Evolutionary conservation across 768 basidiomycete species (phyloP).

Genomic region (Termitomyces sp.): DNA sequence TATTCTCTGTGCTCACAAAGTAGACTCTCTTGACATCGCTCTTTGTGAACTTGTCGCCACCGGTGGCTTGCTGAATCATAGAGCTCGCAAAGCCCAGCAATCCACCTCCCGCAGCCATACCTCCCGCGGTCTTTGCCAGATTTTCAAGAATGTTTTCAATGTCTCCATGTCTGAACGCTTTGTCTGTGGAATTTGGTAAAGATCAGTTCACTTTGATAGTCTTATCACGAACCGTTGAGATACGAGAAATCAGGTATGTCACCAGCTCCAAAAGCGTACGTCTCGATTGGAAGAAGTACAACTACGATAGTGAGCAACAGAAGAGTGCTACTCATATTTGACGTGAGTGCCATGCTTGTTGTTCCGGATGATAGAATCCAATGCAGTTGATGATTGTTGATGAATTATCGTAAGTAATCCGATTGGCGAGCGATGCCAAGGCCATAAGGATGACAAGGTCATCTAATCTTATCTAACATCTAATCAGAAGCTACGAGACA

Average conservation of each 20-base stretch:
- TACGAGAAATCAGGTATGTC: constrained; percentile 74
- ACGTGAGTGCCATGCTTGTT: constrained; percentile 25
- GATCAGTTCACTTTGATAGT: background rate
- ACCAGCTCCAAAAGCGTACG: constrained; percentile 58
- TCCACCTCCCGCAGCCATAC: constrained; percentile 40
- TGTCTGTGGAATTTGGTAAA: constrained; percentile 35
- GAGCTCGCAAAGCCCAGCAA: constrained; percentile 50
- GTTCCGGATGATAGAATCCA: background rate
- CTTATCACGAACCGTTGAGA: constrained; percentile 44
- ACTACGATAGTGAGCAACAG: constrained; percentile 35
- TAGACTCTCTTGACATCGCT: constrained; percentile 69
- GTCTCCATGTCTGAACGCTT: constrained; percentile 76
- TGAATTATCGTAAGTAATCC: background rate
- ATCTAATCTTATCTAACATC: constrained; percentile 8
- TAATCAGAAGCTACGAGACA: constrained; percentile 16
- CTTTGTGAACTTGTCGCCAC: constrained; percentile 58
- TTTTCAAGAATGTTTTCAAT: constrained; percentile 66
- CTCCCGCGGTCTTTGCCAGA: constrained; percentile 54
- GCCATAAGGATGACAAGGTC: too few relatives aligned
- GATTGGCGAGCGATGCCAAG: background rate
- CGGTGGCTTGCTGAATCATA: constrained; percentile 39
- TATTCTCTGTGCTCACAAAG: constrained; percentile 38
- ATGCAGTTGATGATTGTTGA: constrained; percentile 3
- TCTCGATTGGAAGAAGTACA: constrained; percentile 40
- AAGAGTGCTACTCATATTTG: constrained; percentile 27